Base-by-base conservation (phyloP, 2,329 filamentous ascomycete genomes). In the Neopestalotiopsis sp. region DNA sequence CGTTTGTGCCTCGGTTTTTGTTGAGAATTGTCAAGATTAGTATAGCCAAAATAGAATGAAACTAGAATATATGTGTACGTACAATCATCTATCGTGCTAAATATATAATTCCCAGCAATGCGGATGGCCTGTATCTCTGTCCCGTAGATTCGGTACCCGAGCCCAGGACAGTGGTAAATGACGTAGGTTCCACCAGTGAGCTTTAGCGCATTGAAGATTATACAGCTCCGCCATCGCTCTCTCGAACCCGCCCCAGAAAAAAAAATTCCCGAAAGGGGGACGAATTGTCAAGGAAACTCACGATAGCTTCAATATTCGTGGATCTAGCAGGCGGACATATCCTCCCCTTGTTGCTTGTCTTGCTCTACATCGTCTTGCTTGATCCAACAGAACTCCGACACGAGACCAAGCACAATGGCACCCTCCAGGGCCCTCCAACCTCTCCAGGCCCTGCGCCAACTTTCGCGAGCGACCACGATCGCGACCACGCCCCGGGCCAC, bases 81-180 rank as follows among this genome's bases (percentile, higher is more conserved):
- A 38, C 5, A 38, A 38, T 28, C 24, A 28, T 28, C 24, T 28
- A 28, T 3, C 34, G 10, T 53, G n/a, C 17, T 17, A 53, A 53
- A 17, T 53, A 9, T 9, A n/a, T 20, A 53, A 20, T 9, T 20
- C 45, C 24, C 17, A 53, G 5, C 45, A n/a, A 53, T 7, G 9
- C 45, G 45, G 45, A 53, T 24, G 20, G n/a, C 45, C 17, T 9
- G 9, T 32, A 28, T n/a, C 4, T 28, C 61, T 24, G 45, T 64
- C 14, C 57, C 13, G 28, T 14, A 5, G 9, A 14, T 14, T 20
- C 5, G n/a, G 28, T 14, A 32, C 28, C 57, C 57, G 5, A 86
- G 61, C 72, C 76, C 12, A 20, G 63, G 24, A 53, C 28, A 53
- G 42, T 7, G 61, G 28, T 45, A 53, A 53, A 45, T 64, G 40